Percentiles rank a stretch among this genome's conserved stretches.
These are phyloP conservation scores for Kluyveromyces aestuarii DNA, from an alignment of 805 yeast genomes.

Conservation along the genomic window DNA sequence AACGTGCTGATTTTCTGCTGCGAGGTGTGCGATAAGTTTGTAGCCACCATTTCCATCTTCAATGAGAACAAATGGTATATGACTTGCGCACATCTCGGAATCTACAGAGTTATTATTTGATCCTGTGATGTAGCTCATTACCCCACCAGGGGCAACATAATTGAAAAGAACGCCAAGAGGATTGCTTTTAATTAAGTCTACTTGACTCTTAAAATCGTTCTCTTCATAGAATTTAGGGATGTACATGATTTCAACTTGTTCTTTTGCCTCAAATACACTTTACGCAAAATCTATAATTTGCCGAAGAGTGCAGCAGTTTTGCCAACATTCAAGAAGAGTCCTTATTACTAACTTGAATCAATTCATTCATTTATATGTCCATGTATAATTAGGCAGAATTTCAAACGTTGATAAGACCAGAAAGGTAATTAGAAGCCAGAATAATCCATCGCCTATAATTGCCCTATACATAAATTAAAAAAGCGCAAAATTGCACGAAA, in stretches of 20 bases:
- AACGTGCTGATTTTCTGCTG: constrained; percentile 43
- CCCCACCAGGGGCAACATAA: constrained; percentile 7
- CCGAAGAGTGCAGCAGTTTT: too few species aligned
- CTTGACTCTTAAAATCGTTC: constrained; percentile 30
- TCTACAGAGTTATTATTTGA: constrained; percentile 19
- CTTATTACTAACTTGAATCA: too few species aligned
- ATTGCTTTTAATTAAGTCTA: constrained; percentile 34
- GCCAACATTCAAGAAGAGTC: too few species aligned
- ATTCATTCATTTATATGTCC: too few species aligned
- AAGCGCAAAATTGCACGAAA: too few species aligned
- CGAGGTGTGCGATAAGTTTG: constrained; percentile 45
- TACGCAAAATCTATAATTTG: too few species aligned
- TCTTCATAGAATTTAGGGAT: constrained; percentile 21
- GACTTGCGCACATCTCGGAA: constrained; percentile 41
- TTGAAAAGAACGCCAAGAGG: constrained; percentile 49
- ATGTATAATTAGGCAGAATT: too few species aligned
- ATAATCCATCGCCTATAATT: too few species aligned
- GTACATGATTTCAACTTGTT: constrained; percentile 14
- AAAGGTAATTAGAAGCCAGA: too few species aligned
- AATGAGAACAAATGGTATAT: constrained; percentile 44
- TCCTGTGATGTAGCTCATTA: constrained; percentile 7
- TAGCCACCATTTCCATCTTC: constrained; percentile 30
- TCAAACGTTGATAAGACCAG: too few species aligned
- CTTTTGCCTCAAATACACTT: too few species aligned
- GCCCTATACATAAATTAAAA: too few species aligned